These are phyloP conservation scores for Metarhizium sp. DNA, from an alignment of 2,329 filamentous ascomycete genomes.

Conservation along the genomic window DNA sequence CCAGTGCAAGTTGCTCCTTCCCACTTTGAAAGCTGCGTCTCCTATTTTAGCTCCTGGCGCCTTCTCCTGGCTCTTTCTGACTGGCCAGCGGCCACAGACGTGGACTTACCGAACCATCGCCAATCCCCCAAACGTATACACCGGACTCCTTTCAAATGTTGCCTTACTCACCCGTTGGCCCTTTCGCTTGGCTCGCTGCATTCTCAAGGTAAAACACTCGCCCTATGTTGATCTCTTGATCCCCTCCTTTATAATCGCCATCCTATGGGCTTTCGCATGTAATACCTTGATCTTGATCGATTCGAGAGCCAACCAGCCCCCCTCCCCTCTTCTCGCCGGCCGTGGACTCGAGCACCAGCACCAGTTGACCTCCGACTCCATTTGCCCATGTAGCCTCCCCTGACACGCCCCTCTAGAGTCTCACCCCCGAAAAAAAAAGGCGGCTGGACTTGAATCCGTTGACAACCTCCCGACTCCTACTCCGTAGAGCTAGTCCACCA, in stretches of 20 bases:
- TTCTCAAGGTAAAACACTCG: not conserved
- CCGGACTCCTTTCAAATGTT: not conserved
- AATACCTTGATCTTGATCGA: not conserved
- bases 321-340: not conserved
- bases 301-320: not conserved
- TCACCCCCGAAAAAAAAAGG: slow-evolving; percentile 17
- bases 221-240: not conserved
- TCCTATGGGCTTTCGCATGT: not conserved
- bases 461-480: slow-evolving; percentile 18
- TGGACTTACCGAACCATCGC: not conserved
- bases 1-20: not conserved
- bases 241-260: not conserved
- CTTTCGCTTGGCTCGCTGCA: not conserved
- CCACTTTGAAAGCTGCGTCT: not conserved
- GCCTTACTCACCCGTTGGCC: not conserved
- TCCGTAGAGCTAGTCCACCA: slow-evolving; percentile 16
- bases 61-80: not conserved
- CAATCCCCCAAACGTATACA: not conserved
- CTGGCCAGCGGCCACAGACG: no score
- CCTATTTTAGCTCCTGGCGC: not conserved
- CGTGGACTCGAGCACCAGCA: not conserved
- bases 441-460: slow-evolving; percentile 23
- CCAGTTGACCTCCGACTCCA: not conserved
- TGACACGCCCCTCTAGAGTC: slow-evolving; percentile 6
- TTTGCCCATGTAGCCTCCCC: not conserved